Percentiles rank a stretch among this genome's conserved stretches.
Conservation (phyloP, 306 rosid species). For the Fragaria iinumae region DNA sequence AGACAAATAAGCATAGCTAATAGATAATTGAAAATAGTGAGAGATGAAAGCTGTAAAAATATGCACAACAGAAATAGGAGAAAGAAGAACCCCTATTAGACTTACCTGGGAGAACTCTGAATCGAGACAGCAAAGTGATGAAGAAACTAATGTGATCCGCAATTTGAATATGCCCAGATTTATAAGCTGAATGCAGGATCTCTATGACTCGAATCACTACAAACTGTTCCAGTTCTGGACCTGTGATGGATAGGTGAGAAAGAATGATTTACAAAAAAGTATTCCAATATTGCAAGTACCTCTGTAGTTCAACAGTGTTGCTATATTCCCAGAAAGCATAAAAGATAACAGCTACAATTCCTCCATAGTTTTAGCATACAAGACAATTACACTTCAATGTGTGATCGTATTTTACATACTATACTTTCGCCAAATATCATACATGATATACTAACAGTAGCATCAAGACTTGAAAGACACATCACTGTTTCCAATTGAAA, state of each 20-base stretch:
- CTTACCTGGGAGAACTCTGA: constrained; percentile 62
- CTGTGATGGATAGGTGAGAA: constrained; percentile 41
- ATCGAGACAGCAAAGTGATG: constrained; percentile 57
- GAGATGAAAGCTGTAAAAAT: not conserved
- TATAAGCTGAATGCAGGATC: constrained; percentile 65
- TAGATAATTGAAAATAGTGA: not conserved
- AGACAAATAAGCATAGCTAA: not conserved
- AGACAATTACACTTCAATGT: not conserved
- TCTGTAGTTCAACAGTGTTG: not conserved
- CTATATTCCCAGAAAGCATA: not conserved
- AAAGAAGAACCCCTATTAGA: constrained; percentile 18
- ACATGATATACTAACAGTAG: not conserved
- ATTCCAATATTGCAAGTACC: not conserved
- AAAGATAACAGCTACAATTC: not conserved
- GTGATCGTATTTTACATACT: not conserved
- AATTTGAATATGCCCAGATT: constrained; percentile 50
- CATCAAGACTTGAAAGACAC: not conserved
- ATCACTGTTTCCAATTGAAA: not conserved
- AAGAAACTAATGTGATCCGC: constrained; percentile 63
- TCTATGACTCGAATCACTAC: constrained; percentile 52
- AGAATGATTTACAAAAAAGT: constrained; percentile 3
- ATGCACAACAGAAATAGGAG: constrained; percentile 2
- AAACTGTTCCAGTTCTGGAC: constrained; percentile 60
- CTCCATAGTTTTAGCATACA: not conserved
- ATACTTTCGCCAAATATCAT: not conserved